Evolutionary conservation across 257 asterid species (phyloP).

Genomic region (Paulownia fortunei): DNA sequence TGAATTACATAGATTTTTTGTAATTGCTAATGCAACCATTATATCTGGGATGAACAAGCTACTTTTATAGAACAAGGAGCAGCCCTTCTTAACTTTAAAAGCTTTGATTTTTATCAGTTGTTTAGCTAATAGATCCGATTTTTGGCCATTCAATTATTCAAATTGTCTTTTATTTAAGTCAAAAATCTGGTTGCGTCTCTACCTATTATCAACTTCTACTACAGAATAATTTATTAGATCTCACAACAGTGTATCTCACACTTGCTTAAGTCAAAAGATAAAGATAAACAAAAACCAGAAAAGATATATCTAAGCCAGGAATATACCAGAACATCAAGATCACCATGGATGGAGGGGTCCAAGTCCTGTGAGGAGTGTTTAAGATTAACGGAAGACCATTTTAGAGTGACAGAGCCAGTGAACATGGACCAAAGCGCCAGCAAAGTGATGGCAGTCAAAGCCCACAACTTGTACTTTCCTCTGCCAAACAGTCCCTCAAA

Average conservation of each 20-base stretch:
- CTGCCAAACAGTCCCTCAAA: slow-evolving; percentile 65
- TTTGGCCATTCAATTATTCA: background rate
- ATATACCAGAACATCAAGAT: slow-evolving; percentile 87
- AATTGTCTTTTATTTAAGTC: background rate
- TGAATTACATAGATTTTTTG: background rate
- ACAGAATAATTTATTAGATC: slow-evolving; percentile 30
- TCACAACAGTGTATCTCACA: slow-evolving; percentile 16
- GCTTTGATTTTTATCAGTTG: background rate
- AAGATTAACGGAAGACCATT: slow-evolving; percentile 74
- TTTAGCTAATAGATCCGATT: slow-evolving; percentile 4
- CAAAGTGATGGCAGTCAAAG: slow-evolving; percentile 68
- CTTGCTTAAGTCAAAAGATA: background rate
- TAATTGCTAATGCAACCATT: background rate
- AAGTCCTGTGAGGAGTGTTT: slow-evolving; percentile 52
- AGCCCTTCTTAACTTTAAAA: slow-evolving; percentile 19
- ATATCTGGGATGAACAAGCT: background rate
- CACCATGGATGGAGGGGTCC: slow-evolving; percentile 59
- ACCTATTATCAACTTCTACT: background rate
- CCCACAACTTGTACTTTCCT: slow-evolving; percentile 94
- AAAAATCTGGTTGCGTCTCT: background rate
- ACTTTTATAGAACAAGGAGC: background rate
- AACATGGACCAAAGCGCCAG: slow-evolving; percentile 96
- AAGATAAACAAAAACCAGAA: background rate
- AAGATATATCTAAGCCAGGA: background rate
- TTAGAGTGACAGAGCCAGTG: slow-evolving; percentile 86